These are phyloP conservation scores for Dendrobium huoshanense DNA, from an alignment of 106 monocot genomes.

Conservation along the genomic window DNA sequence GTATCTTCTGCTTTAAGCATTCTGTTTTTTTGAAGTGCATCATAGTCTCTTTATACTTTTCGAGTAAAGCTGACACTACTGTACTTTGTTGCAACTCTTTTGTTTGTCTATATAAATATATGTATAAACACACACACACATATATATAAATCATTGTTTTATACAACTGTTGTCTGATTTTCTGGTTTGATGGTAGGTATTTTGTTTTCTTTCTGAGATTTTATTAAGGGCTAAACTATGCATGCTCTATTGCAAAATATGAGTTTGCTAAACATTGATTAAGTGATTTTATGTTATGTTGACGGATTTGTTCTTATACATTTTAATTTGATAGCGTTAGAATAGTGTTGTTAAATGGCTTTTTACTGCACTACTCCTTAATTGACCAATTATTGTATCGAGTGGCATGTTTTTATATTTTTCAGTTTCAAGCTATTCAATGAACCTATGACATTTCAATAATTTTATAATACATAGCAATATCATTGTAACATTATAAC, in stretches of 20 bases:
- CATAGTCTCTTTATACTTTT: neutral
- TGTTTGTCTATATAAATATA: no score
- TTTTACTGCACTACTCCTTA: neutral
- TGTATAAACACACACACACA: no score
- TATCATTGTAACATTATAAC: neutral
- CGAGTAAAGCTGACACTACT: neutral
- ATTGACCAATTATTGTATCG: neutral
- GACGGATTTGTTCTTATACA: no score
- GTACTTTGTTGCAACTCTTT: no score
- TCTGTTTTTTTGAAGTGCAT: neutral
- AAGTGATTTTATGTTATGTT: no score
- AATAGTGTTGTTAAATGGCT: neutral
- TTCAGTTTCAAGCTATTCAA: neutral
- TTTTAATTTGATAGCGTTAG: neutral
- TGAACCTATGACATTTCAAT: neutral
- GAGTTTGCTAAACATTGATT: no score
- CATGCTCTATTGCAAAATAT: no score
- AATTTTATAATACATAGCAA: neutral
- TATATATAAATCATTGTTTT: no score
- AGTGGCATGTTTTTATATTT: neutral
- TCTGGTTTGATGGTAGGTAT: no score
- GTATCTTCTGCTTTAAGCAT: neutral
- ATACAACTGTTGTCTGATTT: no score
- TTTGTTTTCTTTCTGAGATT: no score
- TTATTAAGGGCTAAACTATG: no score